phyloP scores from a whole-genome alignment of 2,329 filamentous ascomycete genomes.

The Fusarium devonianum region DNA sequence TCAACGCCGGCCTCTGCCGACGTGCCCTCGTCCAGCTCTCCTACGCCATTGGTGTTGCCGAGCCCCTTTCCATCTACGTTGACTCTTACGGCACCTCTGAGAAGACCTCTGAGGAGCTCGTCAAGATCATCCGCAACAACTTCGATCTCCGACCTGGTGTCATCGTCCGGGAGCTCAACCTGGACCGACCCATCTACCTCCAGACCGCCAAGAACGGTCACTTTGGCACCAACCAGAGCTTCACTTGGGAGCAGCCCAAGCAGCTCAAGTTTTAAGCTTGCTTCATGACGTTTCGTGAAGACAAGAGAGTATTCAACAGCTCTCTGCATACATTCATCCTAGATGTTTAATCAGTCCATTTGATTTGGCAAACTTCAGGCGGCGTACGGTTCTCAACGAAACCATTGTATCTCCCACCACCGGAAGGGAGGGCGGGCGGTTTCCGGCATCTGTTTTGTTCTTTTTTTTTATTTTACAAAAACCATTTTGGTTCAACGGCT shows the following conservation, averaged over 20 bases:
- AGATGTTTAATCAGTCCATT: conserved; percentile 50
- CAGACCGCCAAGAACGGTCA: conserved; percentile 99
- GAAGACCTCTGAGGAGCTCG: conserved; percentile 90
- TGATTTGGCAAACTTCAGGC: conserved; percentile 47
- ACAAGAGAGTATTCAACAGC: conserved; percentile 53
- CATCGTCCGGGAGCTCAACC: conserved; percentile 96
- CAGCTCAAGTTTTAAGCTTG: conserved; percentile 80
- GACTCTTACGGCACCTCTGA: conserved; percentile 95
- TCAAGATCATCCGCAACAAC: conserved; percentile 93
- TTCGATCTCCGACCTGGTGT: conserved; percentile 98
- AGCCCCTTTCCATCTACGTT: conserved; percentile 97
- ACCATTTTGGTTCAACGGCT: conserved; percentile 37
- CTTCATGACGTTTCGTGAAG: conserved; percentile 24
- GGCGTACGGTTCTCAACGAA: conserved; percentile 59
- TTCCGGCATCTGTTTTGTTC: conserved; percentile 47
- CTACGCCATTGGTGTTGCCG: conserved; percentile 98
- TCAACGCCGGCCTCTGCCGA: conserved; percentile 86
- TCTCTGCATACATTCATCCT: conserved; percentile 45
- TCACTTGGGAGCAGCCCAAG: conserved; percentile 99
- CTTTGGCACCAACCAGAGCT: conserved; percentile 95
- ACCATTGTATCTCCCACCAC: conserved; percentile 49
- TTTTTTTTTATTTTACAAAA: conserved; percentile 34
- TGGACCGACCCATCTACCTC: conserved; percentile 96
- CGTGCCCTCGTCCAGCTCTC: conserved; percentile 97
- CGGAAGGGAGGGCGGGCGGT: conserved; percentile 46